Evolutionary conservation across 805 yeast species (phyloP).

Genomic region (Kuraishia cidri): DNA sequence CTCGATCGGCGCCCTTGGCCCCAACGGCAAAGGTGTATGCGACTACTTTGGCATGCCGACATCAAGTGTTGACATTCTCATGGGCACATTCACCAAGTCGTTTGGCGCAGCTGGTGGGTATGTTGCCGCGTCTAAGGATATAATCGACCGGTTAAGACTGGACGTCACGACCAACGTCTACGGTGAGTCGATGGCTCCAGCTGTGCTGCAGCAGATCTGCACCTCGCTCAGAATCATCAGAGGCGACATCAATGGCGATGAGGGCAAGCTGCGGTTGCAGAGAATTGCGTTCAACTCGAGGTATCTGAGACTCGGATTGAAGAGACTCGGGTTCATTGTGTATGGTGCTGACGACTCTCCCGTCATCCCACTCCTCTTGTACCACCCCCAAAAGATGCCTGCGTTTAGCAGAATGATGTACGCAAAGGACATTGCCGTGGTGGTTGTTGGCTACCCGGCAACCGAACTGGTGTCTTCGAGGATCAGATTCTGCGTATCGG

Average conservation of each 20-base stretch:
- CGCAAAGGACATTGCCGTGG: constrained; percentile 80
- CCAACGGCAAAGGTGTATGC: constrained; percentile 88
- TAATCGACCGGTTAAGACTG: constrained; percentile 69
- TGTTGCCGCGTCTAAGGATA: constrained; percentile 62
- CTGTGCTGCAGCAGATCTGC: constrained; percentile 81
- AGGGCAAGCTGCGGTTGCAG: constrained; percentile 84
- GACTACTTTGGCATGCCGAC: constrained; percentile 85
- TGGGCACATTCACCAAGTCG: constrained; percentile 97
- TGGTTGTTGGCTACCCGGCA: constrained; percentile 96
- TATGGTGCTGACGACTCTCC: constrained; percentile 97
- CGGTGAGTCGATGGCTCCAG: constrained; percentile 85
- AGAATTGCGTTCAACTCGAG: constrained; percentile 95
- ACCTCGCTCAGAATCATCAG: constrained; percentile 70
- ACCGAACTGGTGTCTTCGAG: constrained; percentile 87
- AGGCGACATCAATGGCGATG: constrained; percentile 85
- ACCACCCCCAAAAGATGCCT: constrained; percentile 92
- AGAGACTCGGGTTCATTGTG: constrained; percentile 87
- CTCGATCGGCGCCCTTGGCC: constrained; percentile 98
- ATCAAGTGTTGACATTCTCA: constrained; percentile 67
- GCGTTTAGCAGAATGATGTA: constrained; percentile 79
- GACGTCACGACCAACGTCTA: constrained; percentile 66
- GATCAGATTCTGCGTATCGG: constrained; percentile 85
- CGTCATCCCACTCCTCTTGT: constrained; percentile 81
- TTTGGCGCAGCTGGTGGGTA: constrained; percentile 99
- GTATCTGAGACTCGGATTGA: constrained; percentile 83